These are phyloP conservation scores for Hirschioporus abietinus DNA, from an alignment of 768 basidiomycete species.

Conservation along the genomic window DNA sequence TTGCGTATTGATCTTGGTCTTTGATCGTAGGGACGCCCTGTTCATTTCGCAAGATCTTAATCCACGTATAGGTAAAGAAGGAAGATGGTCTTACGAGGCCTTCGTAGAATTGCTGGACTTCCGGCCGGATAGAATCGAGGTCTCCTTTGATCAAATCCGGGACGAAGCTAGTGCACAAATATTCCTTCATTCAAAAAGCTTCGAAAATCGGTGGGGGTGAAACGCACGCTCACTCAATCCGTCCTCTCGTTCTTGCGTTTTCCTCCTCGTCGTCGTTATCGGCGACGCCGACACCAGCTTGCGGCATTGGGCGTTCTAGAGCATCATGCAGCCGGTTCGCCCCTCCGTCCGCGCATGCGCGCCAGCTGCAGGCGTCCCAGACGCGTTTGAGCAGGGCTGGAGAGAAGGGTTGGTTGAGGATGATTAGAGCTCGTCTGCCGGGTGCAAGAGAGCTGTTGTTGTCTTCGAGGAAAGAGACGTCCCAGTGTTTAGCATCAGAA, in stretches of 20 bases:
- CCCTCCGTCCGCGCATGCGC: slow-evolving; percentile 82
- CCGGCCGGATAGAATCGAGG: slow-evolving; percentile 77
- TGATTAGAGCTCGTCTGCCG: slow-evolving; percentile 54
- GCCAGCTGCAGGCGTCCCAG: slow-evolving; percentile 49
- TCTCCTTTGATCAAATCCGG: slow-evolving; percentile 94
- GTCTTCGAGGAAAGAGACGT: not conserved
- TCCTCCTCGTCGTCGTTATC: slow-evolving; percentile 10
- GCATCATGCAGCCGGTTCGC: slow-evolving; percentile 76
- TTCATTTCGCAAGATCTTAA: too few species aligned
- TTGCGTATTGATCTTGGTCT: slow-evolving; percentile 77
- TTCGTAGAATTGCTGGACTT: slow-evolving; percentile 68
- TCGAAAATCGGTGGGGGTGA: not conserved
- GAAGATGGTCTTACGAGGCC: slow-evolving; percentile 37
- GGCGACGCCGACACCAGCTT: slow-evolving; percentile 24
- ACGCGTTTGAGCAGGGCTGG: slow-evolving; percentile 52
- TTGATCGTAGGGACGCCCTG: slow-evolving; percentile 65
- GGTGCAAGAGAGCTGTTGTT: not conserved
- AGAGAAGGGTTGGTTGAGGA: slow-evolving; percentile 89
- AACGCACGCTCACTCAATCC: slow-evolving; percentile 1
- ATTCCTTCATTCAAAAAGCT: slow-evolving; percentile 1
- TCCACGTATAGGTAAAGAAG: too few species aligned
- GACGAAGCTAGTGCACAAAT: slow-evolving; percentile 42
- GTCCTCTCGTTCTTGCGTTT: not conserved
- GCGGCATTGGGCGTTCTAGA: not conserved
- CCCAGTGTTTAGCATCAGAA: not conserved